Evolutionary conservation across 2,329 filamentous ascomycete genomes (phyloP).

Genomic region (Cryphonectria nitschkei): DNA sequence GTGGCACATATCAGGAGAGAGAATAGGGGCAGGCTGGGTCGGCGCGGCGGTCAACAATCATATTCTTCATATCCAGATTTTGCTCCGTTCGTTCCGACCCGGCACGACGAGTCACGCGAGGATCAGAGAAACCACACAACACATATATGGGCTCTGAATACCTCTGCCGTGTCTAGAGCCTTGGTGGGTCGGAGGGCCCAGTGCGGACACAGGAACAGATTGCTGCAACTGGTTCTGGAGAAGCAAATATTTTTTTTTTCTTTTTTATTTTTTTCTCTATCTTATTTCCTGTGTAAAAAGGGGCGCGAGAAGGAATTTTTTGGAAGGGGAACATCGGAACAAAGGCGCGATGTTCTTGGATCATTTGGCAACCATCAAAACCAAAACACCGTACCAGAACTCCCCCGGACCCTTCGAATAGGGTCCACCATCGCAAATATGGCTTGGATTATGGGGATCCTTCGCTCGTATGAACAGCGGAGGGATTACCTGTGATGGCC

Average conservation of each 20-base stretch:
- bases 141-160: constrained; percentile 2
- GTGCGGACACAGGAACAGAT: constrained; percentile 21
- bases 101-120: constrained; percentile 13
- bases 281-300: constrained; percentile 27
- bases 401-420: constrained; percentile 13
- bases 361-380: constrained; percentile 16
- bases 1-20: background rate
- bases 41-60: constrained; percentile 16
- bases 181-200: constrained; percentile 8
- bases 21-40: constrained; percentile 13
- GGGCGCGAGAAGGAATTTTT: constrained; percentile 22
- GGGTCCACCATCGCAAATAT: constrained; percentile 20
- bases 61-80: constrained; percentile 5
- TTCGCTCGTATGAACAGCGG: constrained; percentile 15
- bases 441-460: constrained; percentile 22
- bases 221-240: constrained; percentile 20
- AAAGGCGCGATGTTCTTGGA: constrained; percentile 22
- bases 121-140: constrained; percentile 1
- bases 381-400: constrained; percentile 14
- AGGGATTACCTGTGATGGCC: constrained; percentile 9
- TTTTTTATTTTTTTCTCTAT: constrained; percentile 13
- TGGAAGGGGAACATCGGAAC: constrained; percentile 11
- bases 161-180: background rate
- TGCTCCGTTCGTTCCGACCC: background rate
- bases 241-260: constrained; percentile 16